Conservation (phyloP, 2,329 filamentous ascomycete genomes). For the Paracorniculantispora psalliotae region DNA sequence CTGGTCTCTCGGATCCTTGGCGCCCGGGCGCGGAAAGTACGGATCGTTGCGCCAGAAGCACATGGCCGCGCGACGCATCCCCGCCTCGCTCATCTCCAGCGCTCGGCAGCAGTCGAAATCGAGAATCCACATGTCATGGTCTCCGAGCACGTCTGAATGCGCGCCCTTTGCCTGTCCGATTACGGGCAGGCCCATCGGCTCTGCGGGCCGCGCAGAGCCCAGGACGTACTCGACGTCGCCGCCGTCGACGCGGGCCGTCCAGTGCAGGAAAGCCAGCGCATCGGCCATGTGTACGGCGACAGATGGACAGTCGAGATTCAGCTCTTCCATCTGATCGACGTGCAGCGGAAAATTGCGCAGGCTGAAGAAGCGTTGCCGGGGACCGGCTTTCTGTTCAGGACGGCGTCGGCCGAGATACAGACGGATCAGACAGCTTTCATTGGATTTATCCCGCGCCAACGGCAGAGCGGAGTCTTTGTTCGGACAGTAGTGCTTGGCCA, state of each 20-base stretch:
- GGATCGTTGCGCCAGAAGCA: slow-evolving; percentile 48
- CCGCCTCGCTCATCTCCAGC: slow-evolving; percentile 32
- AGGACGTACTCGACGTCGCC: slow-evolving; percentile 55
- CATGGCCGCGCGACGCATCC: slow-evolving; percentile 35
- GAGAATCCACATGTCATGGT: slow-evolving; percentile 39
- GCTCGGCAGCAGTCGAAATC: slow-evolving; percentile 40
- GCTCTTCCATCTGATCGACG: slow-evolving; percentile 43
- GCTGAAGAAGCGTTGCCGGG: slow-evolving; percentile 26
- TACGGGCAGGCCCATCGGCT: not conserved
- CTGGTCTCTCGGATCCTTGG: slow-evolving; percentile 11
- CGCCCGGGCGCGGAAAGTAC: slow-evolving; percentile 40
- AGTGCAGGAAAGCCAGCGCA: slow-evolving; percentile 46
- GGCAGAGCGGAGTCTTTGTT: not conserved
- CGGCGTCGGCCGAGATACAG: slow-evolving; percentile 40
- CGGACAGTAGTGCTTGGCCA: slow-evolving; percentile 20
- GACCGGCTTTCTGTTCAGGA: slow-evolving; percentile 3
- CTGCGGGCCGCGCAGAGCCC: slow-evolving; percentile 20
- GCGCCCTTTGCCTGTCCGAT: not conserved
- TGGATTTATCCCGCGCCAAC: slow-evolving; percentile 22
- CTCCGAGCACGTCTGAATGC: slow-evolving; percentile 20
- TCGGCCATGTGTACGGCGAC: slow-evolving; percentile 45
- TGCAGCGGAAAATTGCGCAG: slow-evolving; percentile 47
- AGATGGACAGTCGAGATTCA: slow-evolving; percentile 27
- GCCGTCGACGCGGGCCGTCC: slow-evolving; percentile 42
- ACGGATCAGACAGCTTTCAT: slow-evolving; percentile 45